phyloP scores from a whole-genome alignment of 1,284 basidiomycete species.

The Peniophora sp. region DNA sequence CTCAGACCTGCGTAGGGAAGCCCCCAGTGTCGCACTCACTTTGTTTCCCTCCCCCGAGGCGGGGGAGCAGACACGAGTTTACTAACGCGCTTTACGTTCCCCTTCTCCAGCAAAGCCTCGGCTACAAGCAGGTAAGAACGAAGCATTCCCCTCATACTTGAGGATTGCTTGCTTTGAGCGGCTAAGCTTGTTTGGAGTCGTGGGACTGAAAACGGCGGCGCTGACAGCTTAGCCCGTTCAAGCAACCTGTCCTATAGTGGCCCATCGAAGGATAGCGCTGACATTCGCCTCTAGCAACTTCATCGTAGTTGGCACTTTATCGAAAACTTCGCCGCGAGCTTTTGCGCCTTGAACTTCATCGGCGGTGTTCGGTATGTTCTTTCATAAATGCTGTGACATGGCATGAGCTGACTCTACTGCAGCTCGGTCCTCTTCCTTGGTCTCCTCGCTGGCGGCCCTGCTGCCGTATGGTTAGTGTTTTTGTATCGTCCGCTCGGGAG shows the following conservation, averaged over 20 bases:
- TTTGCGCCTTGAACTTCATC: slow-evolving; percentile 80
- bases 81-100: slow-evolving; percentile 38
- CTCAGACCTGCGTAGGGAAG: slow-evolving; percentile 95
- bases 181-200: no score
- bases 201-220: no score
- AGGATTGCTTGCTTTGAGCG: no score
- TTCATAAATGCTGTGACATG: neutral
- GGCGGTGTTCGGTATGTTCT: slow-evolving; percentile 63
- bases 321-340: slow-evolving; percentile 80
- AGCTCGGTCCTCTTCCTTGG: slow-evolving; percentile 77
- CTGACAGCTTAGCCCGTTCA: no score
- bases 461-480: slow-evolving; percentile 59
- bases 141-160: neutral
- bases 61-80: slow-evolving; percentile 29
- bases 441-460: slow-evolving; percentile 75
- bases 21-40: slow-evolving; percentile 60
- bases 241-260: neutral
- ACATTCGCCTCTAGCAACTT: slow-evolving; percentile 48
- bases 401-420: neutral
- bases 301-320: slow-evolving; percentile 75
- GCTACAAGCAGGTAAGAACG: slow-evolving; percentile 67
- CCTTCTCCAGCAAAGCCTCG: slow-evolving; percentile 54
- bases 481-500: neutral
- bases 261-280: slow-evolving; percentile 1
- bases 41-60: slow-evolving; percentile 25